Evolutionary conservation across 108 stramenopile species (phyloP), one percentile per base, ranked within the genome.

Genomic region (Nitzschia sp.): DNA sequence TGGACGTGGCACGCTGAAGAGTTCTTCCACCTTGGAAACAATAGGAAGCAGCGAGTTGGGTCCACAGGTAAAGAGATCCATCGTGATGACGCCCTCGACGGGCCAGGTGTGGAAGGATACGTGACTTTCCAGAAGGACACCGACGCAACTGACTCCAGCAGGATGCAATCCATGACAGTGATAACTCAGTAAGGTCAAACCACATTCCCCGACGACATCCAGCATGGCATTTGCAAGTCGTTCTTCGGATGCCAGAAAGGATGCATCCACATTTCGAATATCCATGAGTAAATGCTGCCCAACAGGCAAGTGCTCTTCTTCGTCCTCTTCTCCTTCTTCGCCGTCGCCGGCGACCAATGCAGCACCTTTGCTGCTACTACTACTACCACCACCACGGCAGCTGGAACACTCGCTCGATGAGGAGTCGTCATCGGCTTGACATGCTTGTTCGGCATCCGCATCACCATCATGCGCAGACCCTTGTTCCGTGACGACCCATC

Each of bases 31-130:
- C 22, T 45, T 52, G n/a, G 85, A 77, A 0, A 91, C 58, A 3
- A 78, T 74, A 0, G 83, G 87, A 13, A 91, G 53, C 28, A 88
- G 44, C 2, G 77, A 75, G 27, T 75, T 83, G 15, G 79, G 63
- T 33, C 84, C 84, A 29, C 85, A 88, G 3, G 90, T 88, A 60
- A 91, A 91, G 44, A 91, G 29, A 67, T 91, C 90, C 23, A 91
- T 57, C 2, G 87, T 81, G 65, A 88, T 86, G 29, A 87, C 85
- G 2, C 90, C 90, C 50, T 80, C 69, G 44, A 32, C 41, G 16
- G 90, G 90, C 90, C 87, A 88, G 0, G 90, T 89, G 63, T 91
- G 90, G 48, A 88, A 87, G 29, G 83, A 83, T 30, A 91, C 83
- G 63, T 91, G 90, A 60, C 69, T 71, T 61, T 91, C 90, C 19